Evolutionary conservation across 1,139 yeast genomes (phyloP).

Genomic region (Nakaseomyces uthaithaninus): DNA sequence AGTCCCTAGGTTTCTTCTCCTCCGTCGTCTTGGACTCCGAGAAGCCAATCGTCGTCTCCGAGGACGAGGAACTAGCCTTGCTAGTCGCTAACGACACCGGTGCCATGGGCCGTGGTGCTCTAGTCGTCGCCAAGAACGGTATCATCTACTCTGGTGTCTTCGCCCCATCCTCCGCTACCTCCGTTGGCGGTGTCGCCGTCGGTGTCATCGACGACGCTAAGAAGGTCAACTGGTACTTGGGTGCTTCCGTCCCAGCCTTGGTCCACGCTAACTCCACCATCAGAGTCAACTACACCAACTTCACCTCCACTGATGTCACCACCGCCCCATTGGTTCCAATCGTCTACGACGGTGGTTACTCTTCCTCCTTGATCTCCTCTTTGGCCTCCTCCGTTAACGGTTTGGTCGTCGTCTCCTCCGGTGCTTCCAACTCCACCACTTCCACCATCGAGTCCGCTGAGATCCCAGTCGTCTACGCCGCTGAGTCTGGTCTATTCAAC

Average conservation of each 20-base stretch:
- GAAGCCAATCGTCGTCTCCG: conserved; percentile 25
- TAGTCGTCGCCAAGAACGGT: conserved; percentile 20
- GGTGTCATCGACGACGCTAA: conserved; percentile 17
- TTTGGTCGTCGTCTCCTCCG: conserved; percentile 25
- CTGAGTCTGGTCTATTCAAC: conserved; percentile 14
- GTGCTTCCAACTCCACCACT: conserved; percentile 18
- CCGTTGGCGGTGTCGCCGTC: conserved; percentile 20
- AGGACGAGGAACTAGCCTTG: conserved; percentile 20
- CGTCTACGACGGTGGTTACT: conserved; percentile 24
- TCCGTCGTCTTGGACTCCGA: conserved; percentile 22
- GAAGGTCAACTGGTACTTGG: conserved; percentile 23
- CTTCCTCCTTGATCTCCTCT: conserved; percentile 14
- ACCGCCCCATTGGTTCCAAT: conserved; percentile 24
- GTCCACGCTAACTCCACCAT: conserved; percentile 19
- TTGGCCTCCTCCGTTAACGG: conserved; percentile 20
- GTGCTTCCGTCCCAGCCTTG: conserved; percentile 21
- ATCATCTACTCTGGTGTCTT: conserved; percentile 27
- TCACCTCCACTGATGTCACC: conserved; percentile 16
- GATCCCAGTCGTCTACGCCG: conserved; percentile 25
- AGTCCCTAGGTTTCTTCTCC: conserved; percentile 27
- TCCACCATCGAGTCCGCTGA: conserved; percentile 13
- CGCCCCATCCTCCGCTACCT: conserved; percentile 19
- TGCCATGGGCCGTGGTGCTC: conserved; percentile 24
- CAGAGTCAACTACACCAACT: conserved; percentile 18
- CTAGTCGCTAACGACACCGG: conserved; percentile 22